A percentile compares a stretch with the other conserved stretches of the same genome.
These are phyloP conservation scores for Aspergillus affinis DNA, from an alignment of 495 filamentous ascomycete genomes.

Conservation along the genomic window DNA sequence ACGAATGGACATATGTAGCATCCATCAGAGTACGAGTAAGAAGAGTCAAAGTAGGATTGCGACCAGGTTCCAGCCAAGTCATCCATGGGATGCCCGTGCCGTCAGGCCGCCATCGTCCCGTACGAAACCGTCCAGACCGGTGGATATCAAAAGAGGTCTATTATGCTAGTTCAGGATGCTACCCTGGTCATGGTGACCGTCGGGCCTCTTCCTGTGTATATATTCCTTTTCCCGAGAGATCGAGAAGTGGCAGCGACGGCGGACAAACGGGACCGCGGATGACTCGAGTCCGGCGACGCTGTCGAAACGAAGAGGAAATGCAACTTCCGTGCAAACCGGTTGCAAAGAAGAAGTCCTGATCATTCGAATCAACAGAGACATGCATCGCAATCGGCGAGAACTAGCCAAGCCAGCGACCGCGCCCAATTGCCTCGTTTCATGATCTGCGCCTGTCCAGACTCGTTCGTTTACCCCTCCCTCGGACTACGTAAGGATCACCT, in stretches of 20 bases:
- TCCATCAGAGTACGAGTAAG: too few relatives aligned
- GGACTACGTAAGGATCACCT: conserved; percentile 24
- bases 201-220: background rate
- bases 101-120: background rate
- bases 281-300: background rate
- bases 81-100: background rate
- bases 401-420: conserved; percentile 18
- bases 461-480: conserved; percentile 28
- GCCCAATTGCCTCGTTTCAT: conserved; percentile 31
- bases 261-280: background rate
- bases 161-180: too few relatives aligned
- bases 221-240: background rate
- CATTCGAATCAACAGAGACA: conserved; percentile 4
- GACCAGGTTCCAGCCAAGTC: too few relatives aligned
- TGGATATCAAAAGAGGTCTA: background rate
- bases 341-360: background rate
- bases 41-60: too few relatives aligned
- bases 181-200: too few relatives aligned
- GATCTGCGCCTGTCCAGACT: conserved; percentile 32
- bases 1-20: too few relatives aligned
- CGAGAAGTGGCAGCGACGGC: too few relatives aligned
- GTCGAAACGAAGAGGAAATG: background rate
- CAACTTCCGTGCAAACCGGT: background rate
- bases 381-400: background rate
- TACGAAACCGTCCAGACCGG: background rate